Evolutionary conservation across 2,329 filamentous ascomycete species (phyloP), one percentile per base, ranked within the genome.

Genomic region (Fusarium caatingaense): DNA sequence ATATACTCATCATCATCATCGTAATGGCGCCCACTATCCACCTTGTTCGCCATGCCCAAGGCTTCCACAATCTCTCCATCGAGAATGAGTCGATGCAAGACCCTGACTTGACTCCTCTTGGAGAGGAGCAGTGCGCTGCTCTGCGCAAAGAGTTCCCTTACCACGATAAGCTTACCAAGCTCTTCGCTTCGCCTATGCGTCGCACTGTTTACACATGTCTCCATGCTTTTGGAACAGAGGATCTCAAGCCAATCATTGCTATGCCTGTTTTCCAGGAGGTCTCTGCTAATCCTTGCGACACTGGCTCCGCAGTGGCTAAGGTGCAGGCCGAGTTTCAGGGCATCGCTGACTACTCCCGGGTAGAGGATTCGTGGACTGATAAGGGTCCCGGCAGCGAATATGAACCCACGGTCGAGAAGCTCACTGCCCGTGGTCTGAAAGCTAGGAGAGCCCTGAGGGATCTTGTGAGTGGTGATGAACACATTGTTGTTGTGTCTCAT

Each of bases 241-340:
- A 72, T 9, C 79, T 81, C 8, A 78, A 79, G 32, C 79, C 78
- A 58, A 85, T 97, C 54, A 80, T 91, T 27, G 89, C 90, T 3
- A 81, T 96, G 15, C 93, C 93, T 1, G 88, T 92, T 67, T 82
- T 93, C 7, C 94, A 97, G 80, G 94, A 97, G 80, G 89, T 93
- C 1, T 91, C 89, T 7, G 85, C 89, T 55, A 82, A 90, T 30
- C 90, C 92, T 1, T 94, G 93, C 78, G 94, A 97, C 77, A 90
- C 88, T 3, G 94, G 94, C 4, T 89, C 86, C 37, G 79, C 86
- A 4, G 80, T 83, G 5, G 80, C 80, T 1, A 83, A 83, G 54
- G 81, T 97, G 30, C 79, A 80, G 28, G 82, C 82, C 20, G 89
- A 93, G 76, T 93, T 93, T 63, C 84, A 84, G 79, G 72, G 82